Percentiles rank a stretch among this genome's conserved stretches.
phyloP scores from a whole-genome alignment of 106 monocot species.

The Dioscorea alata region DNA sequence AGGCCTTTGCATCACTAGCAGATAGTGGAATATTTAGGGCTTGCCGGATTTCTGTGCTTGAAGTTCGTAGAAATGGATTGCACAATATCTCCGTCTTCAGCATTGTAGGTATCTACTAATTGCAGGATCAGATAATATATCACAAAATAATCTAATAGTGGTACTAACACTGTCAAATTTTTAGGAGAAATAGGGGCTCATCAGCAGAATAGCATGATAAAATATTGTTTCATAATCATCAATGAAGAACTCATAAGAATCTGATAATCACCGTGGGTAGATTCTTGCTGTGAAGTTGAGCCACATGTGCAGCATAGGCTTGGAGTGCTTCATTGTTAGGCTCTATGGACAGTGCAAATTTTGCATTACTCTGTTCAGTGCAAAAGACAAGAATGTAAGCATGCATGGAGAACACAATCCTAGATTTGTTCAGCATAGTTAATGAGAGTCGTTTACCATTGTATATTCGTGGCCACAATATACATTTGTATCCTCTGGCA shows the following conservation, averaged over 20 bases:
- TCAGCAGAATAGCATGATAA: neutral
- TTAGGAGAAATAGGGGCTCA: too few species aligned
- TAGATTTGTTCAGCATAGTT: too few species aligned
- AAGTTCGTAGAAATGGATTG: constrained; percentile 86
- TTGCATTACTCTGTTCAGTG: constrained; percentile 71
- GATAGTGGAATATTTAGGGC: constrained; percentile 56
- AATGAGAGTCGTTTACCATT: constrained; percentile 26
- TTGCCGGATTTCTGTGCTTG: constrained; percentile 60
- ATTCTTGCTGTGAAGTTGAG: constrained; percentile 60
- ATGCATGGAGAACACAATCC: too few species aligned
- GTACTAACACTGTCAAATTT: neutral
- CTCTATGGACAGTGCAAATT: constrained; percentile 88
- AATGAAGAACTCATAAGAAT: neutral
- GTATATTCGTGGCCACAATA: constrained; percentile 98
- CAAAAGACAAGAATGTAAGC: neutral
- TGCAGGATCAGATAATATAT: constrained; percentile 4
- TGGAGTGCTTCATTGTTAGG: constrained; percentile 71
- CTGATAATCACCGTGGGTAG: constrained; percentile 59
- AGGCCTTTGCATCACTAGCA: constrained; percentile 60
- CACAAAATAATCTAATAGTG: neutral
- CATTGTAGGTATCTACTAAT: constrained; percentile 76
- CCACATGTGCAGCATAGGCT: constrained; percentile 62
- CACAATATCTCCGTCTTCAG: constrained; percentile 67
- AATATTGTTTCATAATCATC: neutral
- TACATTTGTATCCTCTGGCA: constrained; percentile 77